Percentiles rank a stretch among this genome's conserved stretches.
phyloP scores from a whole-genome alignment of 192 early-diverging fungal species.

The Coemansia sp. region DNA sequence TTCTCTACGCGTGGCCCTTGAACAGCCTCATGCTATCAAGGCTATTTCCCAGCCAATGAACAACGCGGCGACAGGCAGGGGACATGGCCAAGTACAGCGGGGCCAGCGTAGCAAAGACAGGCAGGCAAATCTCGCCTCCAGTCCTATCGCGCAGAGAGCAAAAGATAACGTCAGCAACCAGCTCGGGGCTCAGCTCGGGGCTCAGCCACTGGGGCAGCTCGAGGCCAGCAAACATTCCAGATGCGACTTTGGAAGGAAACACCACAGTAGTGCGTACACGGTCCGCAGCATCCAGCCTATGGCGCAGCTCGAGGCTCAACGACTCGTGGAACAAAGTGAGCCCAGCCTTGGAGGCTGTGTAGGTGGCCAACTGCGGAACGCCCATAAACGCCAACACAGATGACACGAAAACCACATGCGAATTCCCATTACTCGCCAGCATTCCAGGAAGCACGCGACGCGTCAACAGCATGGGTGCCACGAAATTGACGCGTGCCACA shows the following conservation, averaged over 20 bases:
- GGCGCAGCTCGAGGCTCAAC: conserved; percentile 69
- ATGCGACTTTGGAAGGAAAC: conserved; percentile 67
- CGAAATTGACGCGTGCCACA: conserved; percentile 65
- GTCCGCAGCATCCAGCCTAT: conserved; percentile 47
- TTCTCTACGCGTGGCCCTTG: conserved; percentile 21
- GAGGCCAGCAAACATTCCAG: conserved; percentile 73
- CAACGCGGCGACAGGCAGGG: conserved; percentile 3
- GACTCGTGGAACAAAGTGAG: conserved; percentile 67
- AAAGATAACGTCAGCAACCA: conserved; percentile 61
- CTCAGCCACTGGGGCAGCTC: conserved; percentile 59
- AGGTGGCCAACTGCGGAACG: conserved; percentile 61
- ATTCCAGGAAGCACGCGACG: conserved; percentile 70
- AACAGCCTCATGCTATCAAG: conserved; percentile 39
- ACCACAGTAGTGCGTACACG: conserved; percentile 63
- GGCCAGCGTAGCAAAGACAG: conserved; percentile 14
- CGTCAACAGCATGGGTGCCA: conserved; percentile 68
- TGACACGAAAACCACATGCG: conserved; percentile 66
- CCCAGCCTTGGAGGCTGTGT: conserved; percentile 76
- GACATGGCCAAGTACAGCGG: conserved; percentile 33
- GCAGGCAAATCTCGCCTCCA: conserved; percentile 54
- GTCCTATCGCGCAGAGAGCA: conserved; percentile 51
- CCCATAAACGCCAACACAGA: conserved; percentile 41
- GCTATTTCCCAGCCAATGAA: conserved; percentile 21
- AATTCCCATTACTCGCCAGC: conserved; percentile 50
- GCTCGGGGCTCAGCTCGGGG: conserved; percentile 55